Percentiles rank a stretch among this genome's conserved stretches.
These are phyloP conservation scores for Pleurotus ostreatus DNA, from an alignment of 768 basidiomycete genomes.

Conservation along the genomic window DNA sequence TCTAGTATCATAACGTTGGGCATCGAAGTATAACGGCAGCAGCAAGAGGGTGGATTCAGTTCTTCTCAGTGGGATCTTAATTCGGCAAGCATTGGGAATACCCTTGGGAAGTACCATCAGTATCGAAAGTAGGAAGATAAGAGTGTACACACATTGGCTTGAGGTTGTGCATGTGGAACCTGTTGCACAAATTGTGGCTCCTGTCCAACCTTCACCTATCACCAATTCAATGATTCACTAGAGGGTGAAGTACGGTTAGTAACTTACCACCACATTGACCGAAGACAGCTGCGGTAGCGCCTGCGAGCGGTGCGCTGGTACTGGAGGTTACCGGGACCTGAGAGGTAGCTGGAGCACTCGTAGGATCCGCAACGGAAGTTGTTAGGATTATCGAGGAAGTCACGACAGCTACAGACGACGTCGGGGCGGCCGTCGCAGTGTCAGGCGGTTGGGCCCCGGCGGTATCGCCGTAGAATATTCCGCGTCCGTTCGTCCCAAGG, in stretches of 20 bases:
- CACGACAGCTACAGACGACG: conserved; percentile 28
- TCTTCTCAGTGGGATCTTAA: background rate
- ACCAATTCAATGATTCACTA: background rate
- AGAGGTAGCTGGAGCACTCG: conserved; percentile 14
- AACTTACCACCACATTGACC: conserved; percentile 39
- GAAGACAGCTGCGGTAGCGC: conserved; percentile 25
- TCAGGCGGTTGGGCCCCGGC: conserved; percentile 16
- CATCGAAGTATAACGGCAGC: no score
- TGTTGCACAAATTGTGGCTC: conserved; percentile 33
- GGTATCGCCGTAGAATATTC: conserved; percentile 48
- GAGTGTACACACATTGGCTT: conserved; percentile 33
- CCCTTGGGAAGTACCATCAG: background rate
- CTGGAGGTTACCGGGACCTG: conserved; percentile 16
- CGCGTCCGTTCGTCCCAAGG: conserved; percentile 57
- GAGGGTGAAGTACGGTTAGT: background rate
- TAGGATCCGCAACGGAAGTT: background rate
- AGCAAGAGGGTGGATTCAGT: no score
- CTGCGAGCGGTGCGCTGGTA: conserved; percentile 23
- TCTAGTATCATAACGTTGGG: no score
- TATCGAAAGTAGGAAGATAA: background rate
- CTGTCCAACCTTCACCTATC: conserved; percentile 31
- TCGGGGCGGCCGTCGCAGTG: conserved; percentile 42
- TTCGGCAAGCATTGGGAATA: background rate
- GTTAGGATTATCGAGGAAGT: background rate
- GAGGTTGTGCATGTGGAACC: conserved; percentile 31